A percentile compares a stretch with the other conserved stretches of the same genome.
phyloP scores from a whole-genome alignment of 306 rosid species.

The Ammopiptanthus mongolicus region DNA sequence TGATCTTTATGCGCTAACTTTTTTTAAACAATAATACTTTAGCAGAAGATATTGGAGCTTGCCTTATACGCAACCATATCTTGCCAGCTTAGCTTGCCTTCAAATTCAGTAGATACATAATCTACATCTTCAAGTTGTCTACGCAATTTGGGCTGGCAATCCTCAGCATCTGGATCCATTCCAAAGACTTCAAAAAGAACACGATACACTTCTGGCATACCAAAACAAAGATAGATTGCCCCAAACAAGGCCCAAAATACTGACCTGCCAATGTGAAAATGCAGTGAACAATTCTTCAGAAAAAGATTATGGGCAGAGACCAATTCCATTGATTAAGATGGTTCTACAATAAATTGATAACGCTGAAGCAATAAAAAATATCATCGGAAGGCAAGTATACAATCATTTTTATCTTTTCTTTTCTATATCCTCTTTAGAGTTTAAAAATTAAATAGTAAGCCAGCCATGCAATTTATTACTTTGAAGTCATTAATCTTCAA shows the following conservation, averaged over 20 bases:
- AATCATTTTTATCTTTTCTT: neutral
- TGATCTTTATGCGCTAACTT: neutral
- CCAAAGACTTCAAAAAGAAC: slow-evolving; percentile 98
- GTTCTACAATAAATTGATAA: neutral
- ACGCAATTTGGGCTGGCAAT: slow-evolving; percentile 77
- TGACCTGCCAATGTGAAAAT: slow-evolving; percentile 47
- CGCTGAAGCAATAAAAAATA: neutral
- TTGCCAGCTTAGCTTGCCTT: slow-evolving; percentile 87
- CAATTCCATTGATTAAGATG: neutral
- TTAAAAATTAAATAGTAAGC: neutral
- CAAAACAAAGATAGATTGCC: slow-evolving; percentile 92
- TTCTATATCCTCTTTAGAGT: slow-evolving; percentile 9
- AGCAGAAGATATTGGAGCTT: slow-evolving; percentile 29
- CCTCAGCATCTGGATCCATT: slow-evolving; percentile 88
- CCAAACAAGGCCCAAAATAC: slow-evolving; percentile 98
- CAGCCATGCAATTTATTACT: neutral
- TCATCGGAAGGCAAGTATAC: slow-evolving; percentile 11
- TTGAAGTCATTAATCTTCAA: slow-evolving; percentile 3
- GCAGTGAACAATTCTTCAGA: neutral
- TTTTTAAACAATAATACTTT: neutral
- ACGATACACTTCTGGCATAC: slow-evolving; percentile 92
- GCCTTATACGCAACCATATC: slow-evolving; percentile 83
- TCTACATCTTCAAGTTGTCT: slow-evolving; percentile 96
- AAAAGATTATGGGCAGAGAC: slow-evolving; percentile 19
- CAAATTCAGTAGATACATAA: slow-evolving; percentile 84